These are phyloP conservation scores for Chloranthus sessilifolius DNA, from an alignment of 164 flowering plant species.

Conservation along the genomic window DNA sequence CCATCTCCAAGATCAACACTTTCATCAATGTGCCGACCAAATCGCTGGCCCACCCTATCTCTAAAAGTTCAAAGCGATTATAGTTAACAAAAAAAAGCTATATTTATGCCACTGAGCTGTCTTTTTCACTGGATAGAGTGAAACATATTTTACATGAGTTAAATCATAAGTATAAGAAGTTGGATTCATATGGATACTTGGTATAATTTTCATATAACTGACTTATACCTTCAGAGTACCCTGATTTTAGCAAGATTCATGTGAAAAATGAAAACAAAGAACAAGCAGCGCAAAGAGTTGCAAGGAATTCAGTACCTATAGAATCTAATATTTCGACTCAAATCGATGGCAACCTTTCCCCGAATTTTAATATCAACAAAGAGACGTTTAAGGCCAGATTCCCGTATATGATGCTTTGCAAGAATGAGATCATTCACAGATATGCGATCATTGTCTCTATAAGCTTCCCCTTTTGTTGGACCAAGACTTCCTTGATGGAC, in stretches of 20 bases:
- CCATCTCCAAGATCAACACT: constrained; percentile 80
- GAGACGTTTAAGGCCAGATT: constrained; percentile 61
- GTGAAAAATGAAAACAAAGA: too few species aligned
- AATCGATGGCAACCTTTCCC: constrained; percentile 81
- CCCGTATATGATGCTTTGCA: constrained; percentile 71
- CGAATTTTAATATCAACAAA: constrained; percentile 65
- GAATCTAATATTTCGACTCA: constrained; percentile 90
- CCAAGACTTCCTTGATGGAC: constrained; percentile 92
- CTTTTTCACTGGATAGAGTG: too few species aligned
- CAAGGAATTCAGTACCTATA: constrained; percentile 52
- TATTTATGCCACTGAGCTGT: too few species aligned
- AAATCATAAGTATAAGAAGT: too few species aligned
- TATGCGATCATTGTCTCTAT: constrained; percentile 82
- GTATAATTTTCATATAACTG: too few species aligned
- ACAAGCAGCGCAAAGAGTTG: too few species aligned
- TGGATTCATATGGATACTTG: too few species aligned
- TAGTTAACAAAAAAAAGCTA: too few species aligned
- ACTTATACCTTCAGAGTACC: too few species aligned
- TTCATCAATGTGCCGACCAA: constrained; percentile 95
- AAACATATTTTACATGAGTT: too few species aligned
- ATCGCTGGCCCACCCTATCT: constrained; percentile 81
- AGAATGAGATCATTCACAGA: constrained; percentile 75
- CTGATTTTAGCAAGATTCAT: too few species aligned
- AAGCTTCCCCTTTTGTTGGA: constrained; percentile 87
- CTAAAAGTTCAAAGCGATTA: constrained; percentile 30